Evolutionary conservation across 805 yeast species (phyloP).

Genomic region (Diddensiella transvaalensis): DNA sequence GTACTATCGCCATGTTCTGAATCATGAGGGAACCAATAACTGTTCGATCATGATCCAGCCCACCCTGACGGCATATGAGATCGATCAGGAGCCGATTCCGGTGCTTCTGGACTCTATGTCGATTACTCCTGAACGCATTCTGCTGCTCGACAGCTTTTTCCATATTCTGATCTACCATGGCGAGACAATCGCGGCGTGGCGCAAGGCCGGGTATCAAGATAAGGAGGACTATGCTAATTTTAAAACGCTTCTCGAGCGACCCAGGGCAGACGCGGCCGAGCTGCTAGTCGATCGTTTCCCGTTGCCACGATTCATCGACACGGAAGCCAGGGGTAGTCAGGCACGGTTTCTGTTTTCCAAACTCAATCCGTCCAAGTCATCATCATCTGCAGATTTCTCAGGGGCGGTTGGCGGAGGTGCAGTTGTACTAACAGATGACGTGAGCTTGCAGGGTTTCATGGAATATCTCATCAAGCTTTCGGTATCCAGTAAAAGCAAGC

Average conservation of each 20-base stretch:
- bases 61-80: constrained; percentile 75
- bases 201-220: constrained; percentile 85
- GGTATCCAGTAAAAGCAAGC: constrained; percentile 37
- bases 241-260: constrained; percentile 74
- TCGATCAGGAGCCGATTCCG: constrained; percentile 72
- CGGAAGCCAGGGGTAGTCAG: constrained; percentile 95
- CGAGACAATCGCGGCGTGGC: constrained; percentile 87
- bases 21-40: constrained; percentile 83
- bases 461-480: constrained; percentile 82
- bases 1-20: constrained; percentile 82
- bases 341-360: constrained; percentile 90
- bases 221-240: constrained; percentile 81
- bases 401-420: constrained; percentile 55
- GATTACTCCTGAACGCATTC: constrained; percentile 74
- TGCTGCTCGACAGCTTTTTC: constrained; percentile 87
- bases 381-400: constrained; percentile 36
- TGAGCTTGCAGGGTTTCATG: constrained; percentile 86
- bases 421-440: constrained; percentile 92
- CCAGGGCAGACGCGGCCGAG: constrained; percentile 85
- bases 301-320: constrained; percentile 88
- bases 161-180: constrained; percentile 92
- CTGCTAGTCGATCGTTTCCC: constrained; percentile 88
- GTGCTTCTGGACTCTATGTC: constrained; percentile 88
- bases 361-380: constrained; percentile 77
- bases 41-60: constrained; percentile 97